Conservation (phyloP, 2,329 filamentous ascomycete genomes). For the Fusarium torreyae region DNA sequence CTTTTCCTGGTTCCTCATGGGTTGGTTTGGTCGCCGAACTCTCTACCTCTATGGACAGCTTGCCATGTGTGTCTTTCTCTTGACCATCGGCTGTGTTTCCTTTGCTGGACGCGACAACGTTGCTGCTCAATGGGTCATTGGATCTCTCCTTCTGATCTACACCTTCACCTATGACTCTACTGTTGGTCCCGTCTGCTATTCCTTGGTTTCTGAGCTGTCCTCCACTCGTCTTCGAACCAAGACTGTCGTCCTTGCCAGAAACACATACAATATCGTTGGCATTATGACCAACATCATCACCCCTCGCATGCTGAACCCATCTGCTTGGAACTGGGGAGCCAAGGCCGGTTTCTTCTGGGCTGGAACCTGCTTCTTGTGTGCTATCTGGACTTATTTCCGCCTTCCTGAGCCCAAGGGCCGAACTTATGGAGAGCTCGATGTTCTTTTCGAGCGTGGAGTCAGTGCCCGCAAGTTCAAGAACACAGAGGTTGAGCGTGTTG, state of each 20-base stretch:
- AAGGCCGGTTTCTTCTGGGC: constrained; percentile 64
- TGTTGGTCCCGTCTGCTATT: constrained; percentile 79
- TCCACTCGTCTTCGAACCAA: constrained; percentile 64
- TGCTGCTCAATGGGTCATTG: constrained; percentile 64
- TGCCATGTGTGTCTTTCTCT: constrained; percentile 60
- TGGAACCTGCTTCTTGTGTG: constrained; percentile 60
- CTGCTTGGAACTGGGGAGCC: constrained; percentile 64
- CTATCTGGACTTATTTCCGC: constrained; percentile 67
- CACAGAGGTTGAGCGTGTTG: constrained; percentile 51
- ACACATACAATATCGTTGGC: constrained; percentile 64
- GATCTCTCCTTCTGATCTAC: constrained; percentile 61
- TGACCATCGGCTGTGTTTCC: constrained; percentile 69
- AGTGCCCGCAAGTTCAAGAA: constrained; percentile 60
- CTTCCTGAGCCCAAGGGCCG: constrained; percentile 69
- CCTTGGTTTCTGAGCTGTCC: constrained; percentile 74
- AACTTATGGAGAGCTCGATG: constrained; percentile 69
- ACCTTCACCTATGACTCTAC: constrained; percentile 60
- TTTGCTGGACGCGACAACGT: constrained; percentile 62
- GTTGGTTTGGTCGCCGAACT: constrained; percentile 61
- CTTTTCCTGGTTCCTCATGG: constrained; percentile 62
- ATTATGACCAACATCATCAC: constrained; percentile 64
- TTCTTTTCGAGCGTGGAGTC: constrained; percentile 65
- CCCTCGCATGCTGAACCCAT: constrained; percentile 64
- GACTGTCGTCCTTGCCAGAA: constrained; percentile 62
- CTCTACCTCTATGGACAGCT: constrained; percentile 65